phyloP scores from a whole-genome alignment of 2,329 filamentous ascomycete genomes.

The Fusarium sp. region DNA sequence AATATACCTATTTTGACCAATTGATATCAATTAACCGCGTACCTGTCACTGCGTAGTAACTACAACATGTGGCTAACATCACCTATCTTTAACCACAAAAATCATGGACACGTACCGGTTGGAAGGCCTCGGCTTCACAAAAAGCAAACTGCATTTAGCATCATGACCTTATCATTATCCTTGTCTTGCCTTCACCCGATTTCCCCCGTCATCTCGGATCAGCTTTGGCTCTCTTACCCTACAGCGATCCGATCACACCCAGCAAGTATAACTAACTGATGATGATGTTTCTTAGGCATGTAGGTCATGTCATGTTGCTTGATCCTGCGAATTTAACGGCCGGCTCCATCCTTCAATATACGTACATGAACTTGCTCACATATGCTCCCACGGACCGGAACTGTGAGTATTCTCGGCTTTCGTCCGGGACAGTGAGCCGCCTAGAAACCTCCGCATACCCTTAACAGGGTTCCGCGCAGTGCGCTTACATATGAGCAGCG shows the following conservation, averaged over 20 bases:
- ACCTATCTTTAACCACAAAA: neutral
- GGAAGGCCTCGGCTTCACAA: neutral
- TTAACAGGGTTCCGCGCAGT: neutral
- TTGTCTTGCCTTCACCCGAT: conserved; percentile 32
- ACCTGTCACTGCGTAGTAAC: neutral
- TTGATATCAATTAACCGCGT: neutral
- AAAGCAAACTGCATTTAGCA: conserved; percentile 1
- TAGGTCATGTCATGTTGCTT: neutral
- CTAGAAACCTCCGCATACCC: neutral
- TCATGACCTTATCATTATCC: conserved; percentile 6
- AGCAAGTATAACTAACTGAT: neutral
- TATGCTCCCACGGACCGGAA: conserved; percentile 9
- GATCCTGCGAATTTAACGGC: neutral
- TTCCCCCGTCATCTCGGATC: conserved; percentile 36
- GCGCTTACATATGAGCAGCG: neutral
- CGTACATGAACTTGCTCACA: neutral
- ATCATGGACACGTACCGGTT: neutral
- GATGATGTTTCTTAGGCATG: neutral
- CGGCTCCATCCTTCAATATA: conserved; percentile 6
- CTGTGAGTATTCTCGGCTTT: conserved; percentile 13
- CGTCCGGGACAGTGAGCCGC: neutral
- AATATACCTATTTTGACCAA: conserved; percentile 1
- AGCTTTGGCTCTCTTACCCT: conserved; percentile 26
- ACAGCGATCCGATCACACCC: conserved; percentile 1
- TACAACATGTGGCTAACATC: conserved; percentile 6